phyloP scores from a whole-genome alignment of 192 early-diverging fungal genomes.

The Coemansia sp. region DNA sequence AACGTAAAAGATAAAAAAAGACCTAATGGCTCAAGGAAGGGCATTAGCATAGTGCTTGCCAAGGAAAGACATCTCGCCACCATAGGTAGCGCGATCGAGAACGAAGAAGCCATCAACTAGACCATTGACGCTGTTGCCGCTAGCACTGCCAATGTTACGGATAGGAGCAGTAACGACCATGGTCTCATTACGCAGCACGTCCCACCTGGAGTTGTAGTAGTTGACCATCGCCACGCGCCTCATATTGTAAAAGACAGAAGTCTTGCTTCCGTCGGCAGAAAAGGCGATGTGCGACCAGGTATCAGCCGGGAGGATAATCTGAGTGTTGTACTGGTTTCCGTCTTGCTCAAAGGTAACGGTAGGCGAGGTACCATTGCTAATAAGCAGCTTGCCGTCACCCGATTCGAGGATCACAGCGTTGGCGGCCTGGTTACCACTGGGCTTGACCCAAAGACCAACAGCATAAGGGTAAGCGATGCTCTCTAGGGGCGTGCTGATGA shows the following conservation, averaged over 20 bases:
- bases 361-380: conserved; percentile 36
- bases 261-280: conserved; percentile 31
- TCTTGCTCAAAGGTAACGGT: conserved; percentile 42
- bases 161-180: conserved; percentile 35
- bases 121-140: conserved; percentile 39
- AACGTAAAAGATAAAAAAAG: not conserved
- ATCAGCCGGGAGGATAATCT: conserved; percentile 29
- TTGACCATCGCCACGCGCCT: conserved; percentile 27
- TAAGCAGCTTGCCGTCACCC: conserved; percentile 34
- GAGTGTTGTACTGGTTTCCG: conserved; percentile 40
- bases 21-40: conserved; percentile 19
- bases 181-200: conserved; percentile 37
- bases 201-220: conserved; percentile 44
- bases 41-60: conserved; percentile 40
- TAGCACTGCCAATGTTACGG: conserved; percentile 32
- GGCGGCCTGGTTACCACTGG: conserved; percentile 29
- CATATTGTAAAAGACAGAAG: conserved; percentile 44
- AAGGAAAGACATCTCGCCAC: conserved; percentile 45
- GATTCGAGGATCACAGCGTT: conserved; percentile 42
- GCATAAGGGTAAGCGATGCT: conserved; percentile 42
- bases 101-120: conserved; percentile 42
- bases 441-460: conserved; percentile 49
- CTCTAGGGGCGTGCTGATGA: conserved; percentile 39
- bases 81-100: conserved; percentile 27
- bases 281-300: conserved; percentile 46